These are phyloP conservation scores for Gossypium australe DNA, from an alignment of 345 rosid species.

Conservation along the genomic window DNA sequence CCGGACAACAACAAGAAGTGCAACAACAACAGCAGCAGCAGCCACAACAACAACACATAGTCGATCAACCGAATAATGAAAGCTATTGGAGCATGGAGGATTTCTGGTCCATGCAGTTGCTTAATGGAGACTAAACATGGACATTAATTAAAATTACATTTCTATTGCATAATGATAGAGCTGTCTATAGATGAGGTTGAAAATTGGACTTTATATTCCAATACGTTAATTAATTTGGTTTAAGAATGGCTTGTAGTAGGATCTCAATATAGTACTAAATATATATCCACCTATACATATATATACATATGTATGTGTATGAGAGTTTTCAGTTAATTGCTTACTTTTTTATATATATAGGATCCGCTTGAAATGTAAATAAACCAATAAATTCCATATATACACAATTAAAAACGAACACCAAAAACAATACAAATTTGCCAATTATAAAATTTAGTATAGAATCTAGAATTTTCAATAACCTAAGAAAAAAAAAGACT, in stretches of 20 bases:
- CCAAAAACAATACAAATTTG: no score
- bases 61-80: slow-evolving; percentile 41
- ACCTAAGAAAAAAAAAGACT: no score
- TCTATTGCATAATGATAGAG: neutral
- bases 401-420: no score
- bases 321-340: neutral
- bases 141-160: neutral
- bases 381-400: neutral
- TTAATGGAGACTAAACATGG: slow-evolving; percentile 23
- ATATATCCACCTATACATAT: neutral
- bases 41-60: neutral
- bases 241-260: slow-evolving; percentile 4
- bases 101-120: slow-evolving; percentile 72
- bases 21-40: neutral
- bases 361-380: neutral
- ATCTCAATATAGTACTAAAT: neutral
- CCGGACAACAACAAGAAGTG: neutral
- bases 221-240: neutral
- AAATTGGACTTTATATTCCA: neutral
- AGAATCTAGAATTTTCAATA: no score
- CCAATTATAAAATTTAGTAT: no score
- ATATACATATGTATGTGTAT: neutral
- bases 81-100: slow-evolving; percentile 82
- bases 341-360: neutral
- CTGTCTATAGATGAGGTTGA: neutral